Conservation (phyloP, 129 eudicot species). For the Apium graveolens region DNA sequence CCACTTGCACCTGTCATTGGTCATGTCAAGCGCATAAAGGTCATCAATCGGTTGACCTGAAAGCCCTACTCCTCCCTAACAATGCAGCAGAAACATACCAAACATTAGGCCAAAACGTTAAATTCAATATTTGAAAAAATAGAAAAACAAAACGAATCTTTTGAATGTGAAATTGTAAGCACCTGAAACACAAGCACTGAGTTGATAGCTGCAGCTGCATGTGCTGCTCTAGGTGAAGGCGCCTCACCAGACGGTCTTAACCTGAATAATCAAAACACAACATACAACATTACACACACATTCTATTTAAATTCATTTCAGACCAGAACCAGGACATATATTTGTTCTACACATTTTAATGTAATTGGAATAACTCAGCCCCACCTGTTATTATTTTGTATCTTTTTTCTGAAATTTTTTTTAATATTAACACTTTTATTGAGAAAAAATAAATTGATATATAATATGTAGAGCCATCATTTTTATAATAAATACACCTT, state of each 20-base stretch:
- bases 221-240: conserved; percentile 96
- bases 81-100: conserved; percentile 23
- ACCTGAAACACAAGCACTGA: conserved; percentile 98
- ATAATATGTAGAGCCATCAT: too few relatives aligned
- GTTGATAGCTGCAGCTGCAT: conserved; percentile 88
- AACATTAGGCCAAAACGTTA: not conserved
- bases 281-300: not conserved
- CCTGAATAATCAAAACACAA: conserved; percentile 26
- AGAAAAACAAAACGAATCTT: not conserved
- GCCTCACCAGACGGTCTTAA: conserved; percentile 84
- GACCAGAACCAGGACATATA: too few relatives aligned
- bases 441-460: too few relatives aligned
- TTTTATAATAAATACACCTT: too few relatives aligned
- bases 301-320: not conserved
- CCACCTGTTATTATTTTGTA: too few relatives aligned
- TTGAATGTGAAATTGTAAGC: conserved; percentile 14
- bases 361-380: too few relatives aligned
- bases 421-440: too few relatives aligned
- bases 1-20: conserved; percentile 89
- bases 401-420: too few relatives aligned
- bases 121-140: not conserved
- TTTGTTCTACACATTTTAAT: not conserved
- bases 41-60: conserved; percentile 93
- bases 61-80: conserved; percentile 91
- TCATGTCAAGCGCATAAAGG: conserved; percentile 79